Conservation (phyloP, 2,329 filamentous ascomycete species). For the Alternaria rosae region DNA sequence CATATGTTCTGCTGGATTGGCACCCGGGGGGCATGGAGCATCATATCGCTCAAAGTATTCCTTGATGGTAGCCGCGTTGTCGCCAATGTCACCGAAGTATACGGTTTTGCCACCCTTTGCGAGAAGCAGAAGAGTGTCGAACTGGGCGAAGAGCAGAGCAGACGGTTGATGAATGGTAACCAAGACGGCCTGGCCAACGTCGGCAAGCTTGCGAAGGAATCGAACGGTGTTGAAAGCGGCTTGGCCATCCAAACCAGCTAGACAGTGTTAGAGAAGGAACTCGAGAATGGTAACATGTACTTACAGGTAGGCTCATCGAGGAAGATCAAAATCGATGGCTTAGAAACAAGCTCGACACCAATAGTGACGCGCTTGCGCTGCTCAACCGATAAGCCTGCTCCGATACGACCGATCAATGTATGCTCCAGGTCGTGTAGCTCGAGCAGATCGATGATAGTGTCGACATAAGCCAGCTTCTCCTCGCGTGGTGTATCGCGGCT, state of each 20-base stretch:
- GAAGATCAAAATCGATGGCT: conserved; percentile 72
- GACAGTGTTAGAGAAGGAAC: not conserved
- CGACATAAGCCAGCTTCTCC: conserved; percentile 38
- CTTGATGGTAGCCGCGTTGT: conserved; percentile 71
- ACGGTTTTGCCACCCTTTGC: conserved; percentile 79
- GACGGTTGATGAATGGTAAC: conserved; percentile 90
- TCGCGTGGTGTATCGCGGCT: conserved; percentile 24
- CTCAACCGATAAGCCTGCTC: conserved; percentile 53
- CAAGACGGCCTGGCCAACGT: conserved; percentile 81
- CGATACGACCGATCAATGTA: conserved; percentile 33
- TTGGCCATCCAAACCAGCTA: conserved; percentile 70
- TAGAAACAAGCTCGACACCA: conserved; percentile 64
- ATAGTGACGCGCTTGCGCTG: conserved; percentile 69
- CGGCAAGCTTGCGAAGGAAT: conserved; percentile 74
- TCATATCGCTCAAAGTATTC: conserved; percentile 58
- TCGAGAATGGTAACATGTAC: not conserved
- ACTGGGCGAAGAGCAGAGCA: conserved; percentile 80
- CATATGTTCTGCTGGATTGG: conserved; percentile 74
- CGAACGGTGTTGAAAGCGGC: conserved; percentile 74
- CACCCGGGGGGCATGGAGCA: conserved; percentile 60
- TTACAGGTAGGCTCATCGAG: conserved; percentile 75
- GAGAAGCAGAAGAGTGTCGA: conserved; percentile 78
- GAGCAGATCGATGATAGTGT: conserved; percentile 37
- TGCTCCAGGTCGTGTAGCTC: conserved; percentile 37
- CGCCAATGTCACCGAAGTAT: conserved; percentile 81